Percentiles rank a stretch among this genome's conserved stretches.
Evolutionary conservation across 169 alveolate genomes (phyloP).

Genomic region (Ichthyophthirius multifiliis): DNA sequence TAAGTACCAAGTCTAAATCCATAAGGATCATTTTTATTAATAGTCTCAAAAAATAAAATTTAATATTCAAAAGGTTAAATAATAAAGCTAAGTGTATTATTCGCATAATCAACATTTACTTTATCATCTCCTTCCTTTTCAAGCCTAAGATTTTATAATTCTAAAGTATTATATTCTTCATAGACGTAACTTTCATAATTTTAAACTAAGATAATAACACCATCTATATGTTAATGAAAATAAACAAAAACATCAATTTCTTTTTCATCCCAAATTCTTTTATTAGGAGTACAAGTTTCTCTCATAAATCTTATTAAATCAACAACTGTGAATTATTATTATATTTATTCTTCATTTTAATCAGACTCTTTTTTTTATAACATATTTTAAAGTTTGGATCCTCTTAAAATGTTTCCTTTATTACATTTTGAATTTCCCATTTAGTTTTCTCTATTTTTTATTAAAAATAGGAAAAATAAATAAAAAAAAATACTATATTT

Average conservation of each 20-base stretch:
- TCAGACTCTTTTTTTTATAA: neutral
- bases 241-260: conserved; percentile 1
- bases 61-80: neutral
- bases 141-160: neutral
- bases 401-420: neutral
- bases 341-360: neutral
- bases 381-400: neutral
- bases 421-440: neutral
- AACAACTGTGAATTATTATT: neutral
- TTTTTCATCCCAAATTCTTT: conserved; percentile 15
- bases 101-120: neutral
- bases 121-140: neutral
- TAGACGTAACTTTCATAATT: neutral
- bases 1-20: neutral
- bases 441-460: neutral
- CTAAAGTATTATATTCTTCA: neutral
- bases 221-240: neutral
- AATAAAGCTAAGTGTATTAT: neutral
- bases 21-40: neutral
- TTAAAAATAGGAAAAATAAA: neutral
- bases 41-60: neutral
- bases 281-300: neutral
- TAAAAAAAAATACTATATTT: neutral
- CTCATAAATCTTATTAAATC: neutral
- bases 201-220: neutral